Percentiles rank a stretch among this genome's conserved stretches.
Evolutionary conservation across 2,329 filamentous ascomycete species (phyloP).

Genomic region (Colletotrichum sp.): DNA sequence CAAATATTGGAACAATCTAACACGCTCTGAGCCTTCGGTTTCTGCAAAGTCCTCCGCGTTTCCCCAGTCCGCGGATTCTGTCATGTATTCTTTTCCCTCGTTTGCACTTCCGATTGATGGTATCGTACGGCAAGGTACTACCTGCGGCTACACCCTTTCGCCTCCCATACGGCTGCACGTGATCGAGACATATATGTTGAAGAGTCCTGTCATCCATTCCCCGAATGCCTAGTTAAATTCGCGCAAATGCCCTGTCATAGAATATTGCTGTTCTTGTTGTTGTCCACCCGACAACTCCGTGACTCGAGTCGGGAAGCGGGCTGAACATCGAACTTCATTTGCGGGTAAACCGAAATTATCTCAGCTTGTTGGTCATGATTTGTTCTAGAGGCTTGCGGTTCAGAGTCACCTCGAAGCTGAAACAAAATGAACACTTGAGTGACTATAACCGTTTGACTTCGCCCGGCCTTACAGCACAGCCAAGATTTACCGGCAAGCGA

Average conservation of each 20-base stretch:
- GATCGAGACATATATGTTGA: not conserved
- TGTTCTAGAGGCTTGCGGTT: not conserved
- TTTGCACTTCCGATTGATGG: not conserved
- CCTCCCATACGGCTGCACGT: not conserved
- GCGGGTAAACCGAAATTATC: not conserved
- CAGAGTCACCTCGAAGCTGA: not conserved
- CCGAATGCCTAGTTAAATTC: not conserved
- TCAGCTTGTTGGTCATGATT: not conserved
- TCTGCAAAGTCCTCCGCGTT: not conserved
- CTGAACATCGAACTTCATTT: not conserved
- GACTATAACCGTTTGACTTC: rapidly evolving
- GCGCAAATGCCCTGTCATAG: not conserved
- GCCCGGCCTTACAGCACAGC: not conserved
- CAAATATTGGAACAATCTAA: not conserved
- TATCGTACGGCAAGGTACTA: not conserved
- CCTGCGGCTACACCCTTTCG: not conserved
- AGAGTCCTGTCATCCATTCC: not conserved
- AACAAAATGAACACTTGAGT: conserved; percentile 32
- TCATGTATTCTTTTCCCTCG: not conserved
- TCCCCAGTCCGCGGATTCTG: not conserved
- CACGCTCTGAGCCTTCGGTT: not conserved
- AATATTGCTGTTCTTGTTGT: not conserved
- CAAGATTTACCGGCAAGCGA: not conserved
- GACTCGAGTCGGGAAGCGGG: not conserved
- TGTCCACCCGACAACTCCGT: not conserved